Base-by-base conservation (phyloP, 116 monocot genomes). In the Trichopus zeylanicus region DNA sequence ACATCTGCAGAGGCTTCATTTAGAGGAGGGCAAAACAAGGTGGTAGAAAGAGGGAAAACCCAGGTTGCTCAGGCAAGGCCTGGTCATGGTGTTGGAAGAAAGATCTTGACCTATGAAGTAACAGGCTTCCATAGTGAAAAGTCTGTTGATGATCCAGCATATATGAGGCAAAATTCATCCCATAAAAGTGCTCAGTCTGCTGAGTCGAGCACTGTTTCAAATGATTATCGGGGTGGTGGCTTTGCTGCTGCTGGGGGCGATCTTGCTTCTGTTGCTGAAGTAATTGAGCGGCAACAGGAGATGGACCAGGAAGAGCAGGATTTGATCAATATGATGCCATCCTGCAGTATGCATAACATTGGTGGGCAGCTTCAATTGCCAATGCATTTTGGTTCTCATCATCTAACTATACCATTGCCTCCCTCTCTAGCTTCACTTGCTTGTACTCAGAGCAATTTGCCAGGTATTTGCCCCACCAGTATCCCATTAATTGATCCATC, bases 231-330 rank as follows among this genome's bases (percentile, higher is more conserved):
- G 11, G 66, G 59, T 79, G 27, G 59, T 66, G 68, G 54, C 34
- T 81, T 76, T 59, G 27, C 67, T 48, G 25, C 59, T 38, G 56
- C 56, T 23, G 56, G 51, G 13, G 79, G 72, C 29, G 93, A 81
- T 16, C 77, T 67, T 66, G 22, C 64, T 60, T 82, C 85, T 70
- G 62, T 63, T 34, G 67, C 75, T 22, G 69, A 80, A 67, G 53
- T 69, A 47, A 58, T 75, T 58, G 79, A 85, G 48, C 34, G 68
- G 26, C 79, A 70, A 29, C 81, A 64, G 9, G 31, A 32, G 9
- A 70, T 75, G 71, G 52, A 72, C 51, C 88, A 83, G 59, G 80
- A 88, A 65, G 75, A 82, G 53, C 88, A 93, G 47, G 89, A 89
- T 80, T 62, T 80, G 34, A 71, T 85, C 32, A 93, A 93, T 60